These are phyloP conservation scores for Platanthera guangdongensis DNA, from an alignment of 106 monocot genomes.

Conservation along the genomic window DNA sequence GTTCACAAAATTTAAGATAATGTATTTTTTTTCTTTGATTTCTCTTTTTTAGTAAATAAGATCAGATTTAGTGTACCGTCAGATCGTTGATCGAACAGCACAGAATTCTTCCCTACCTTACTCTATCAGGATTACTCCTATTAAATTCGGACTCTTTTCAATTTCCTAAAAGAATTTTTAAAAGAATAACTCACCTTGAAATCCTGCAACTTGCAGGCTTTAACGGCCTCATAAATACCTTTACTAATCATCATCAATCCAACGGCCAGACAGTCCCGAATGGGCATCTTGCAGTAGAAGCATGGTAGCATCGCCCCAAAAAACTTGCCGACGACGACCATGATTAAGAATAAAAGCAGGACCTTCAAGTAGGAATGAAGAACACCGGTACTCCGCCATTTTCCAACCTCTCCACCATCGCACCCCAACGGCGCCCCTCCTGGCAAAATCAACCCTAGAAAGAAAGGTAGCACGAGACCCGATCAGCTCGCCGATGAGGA, in stretches of 20 bases:
- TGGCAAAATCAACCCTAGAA: conserved; percentile 44
- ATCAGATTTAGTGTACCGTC: too few relatives aligned
- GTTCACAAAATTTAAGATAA: too few relatives aligned
- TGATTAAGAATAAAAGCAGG: conserved; percentile 15
- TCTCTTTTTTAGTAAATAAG: too few relatives aligned
- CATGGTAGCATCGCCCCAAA: conserved; percentile 18
- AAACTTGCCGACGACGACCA: conserved; percentile 28
- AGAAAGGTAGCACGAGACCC: conserved; percentile 35
- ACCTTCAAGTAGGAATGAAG: conserved; percentile 27
- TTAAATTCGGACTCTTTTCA: too few relatives aligned
- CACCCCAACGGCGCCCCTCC: conserved; percentile 50
- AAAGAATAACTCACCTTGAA: conserved; percentile 1
- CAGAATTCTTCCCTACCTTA: too few relatives aligned
- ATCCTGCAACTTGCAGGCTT: conserved; percentile 18
- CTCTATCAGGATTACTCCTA: too few relatives aligned
- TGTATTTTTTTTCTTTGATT: too few relatives aligned
- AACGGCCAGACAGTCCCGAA: conserved; percentile 26
- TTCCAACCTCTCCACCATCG: conserved; percentile 44
- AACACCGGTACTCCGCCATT: conserved; percentile 41
- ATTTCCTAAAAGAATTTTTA: neutral
- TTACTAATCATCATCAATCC: conserved; percentile 35
- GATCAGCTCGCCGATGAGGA: conserved; percentile 25
- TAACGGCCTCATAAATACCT: conserved; percentile 39
- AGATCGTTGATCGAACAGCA: too few relatives aligned
- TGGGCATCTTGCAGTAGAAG: conserved; percentile 36